These are phyloP conservation scores for Rachicladosporium sp. DNA, from an alignment of 2,329 filamentous ascomycete genomes.

Conservation along the genomic window DNA sequence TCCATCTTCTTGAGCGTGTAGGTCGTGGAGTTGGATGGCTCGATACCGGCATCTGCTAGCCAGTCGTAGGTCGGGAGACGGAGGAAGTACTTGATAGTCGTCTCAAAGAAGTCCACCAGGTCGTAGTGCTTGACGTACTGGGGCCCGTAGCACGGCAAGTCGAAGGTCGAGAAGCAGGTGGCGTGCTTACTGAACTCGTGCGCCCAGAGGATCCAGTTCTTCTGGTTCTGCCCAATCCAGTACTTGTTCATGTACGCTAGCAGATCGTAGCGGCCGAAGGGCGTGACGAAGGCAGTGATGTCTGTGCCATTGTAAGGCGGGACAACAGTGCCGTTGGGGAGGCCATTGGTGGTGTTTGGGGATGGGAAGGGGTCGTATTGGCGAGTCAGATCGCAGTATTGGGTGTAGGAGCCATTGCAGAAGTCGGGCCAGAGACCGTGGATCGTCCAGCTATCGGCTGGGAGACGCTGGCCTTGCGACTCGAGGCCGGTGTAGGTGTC, in stretches of 20 bases:
- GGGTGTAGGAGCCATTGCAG: conserved; percentile 47
- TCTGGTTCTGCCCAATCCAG: conserved; percentile 48
- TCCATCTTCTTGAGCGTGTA: conserved; percentile 45
- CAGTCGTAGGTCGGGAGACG: conserved; percentile 48
- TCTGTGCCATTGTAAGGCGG: conserved; percentile 45
- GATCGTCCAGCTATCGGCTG: conserved; percentile 45
- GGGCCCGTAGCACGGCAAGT: conserved; percentile 52
- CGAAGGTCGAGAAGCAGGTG: conserved; percentile 56
- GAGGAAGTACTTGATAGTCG: conserved; percentile 45
- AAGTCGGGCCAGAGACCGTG: conserved; percentile 49
- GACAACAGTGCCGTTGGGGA: conserved; percentile 39
- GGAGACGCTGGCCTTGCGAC: conserved; percentile 44
- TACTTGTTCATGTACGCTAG: conserved; percentile 54
- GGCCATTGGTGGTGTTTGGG: conserved; percentile 52
- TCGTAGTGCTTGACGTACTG: conserved; percentile 45
- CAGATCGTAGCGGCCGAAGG: conserved; percentile 47
- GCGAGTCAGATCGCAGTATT: conserved; percentile 53
- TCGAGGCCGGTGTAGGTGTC: conserved; percentile 51
- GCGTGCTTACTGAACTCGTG: conserved; percentile 56
- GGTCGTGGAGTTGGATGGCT: conserved; percentile 45
- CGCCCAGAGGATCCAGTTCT: conserved; percentile 50
- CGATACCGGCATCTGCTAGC: conserved; percentile 43
- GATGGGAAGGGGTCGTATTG: conserved; percentile 50
- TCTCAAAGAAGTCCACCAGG: conserved; percentile 52
- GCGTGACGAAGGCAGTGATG: conserved; percentile 46